Evolutionary conservation across 2,329 filamentous ascomycete species (phyloP).

Genomic region (Monosporascus sp.): DNA sequence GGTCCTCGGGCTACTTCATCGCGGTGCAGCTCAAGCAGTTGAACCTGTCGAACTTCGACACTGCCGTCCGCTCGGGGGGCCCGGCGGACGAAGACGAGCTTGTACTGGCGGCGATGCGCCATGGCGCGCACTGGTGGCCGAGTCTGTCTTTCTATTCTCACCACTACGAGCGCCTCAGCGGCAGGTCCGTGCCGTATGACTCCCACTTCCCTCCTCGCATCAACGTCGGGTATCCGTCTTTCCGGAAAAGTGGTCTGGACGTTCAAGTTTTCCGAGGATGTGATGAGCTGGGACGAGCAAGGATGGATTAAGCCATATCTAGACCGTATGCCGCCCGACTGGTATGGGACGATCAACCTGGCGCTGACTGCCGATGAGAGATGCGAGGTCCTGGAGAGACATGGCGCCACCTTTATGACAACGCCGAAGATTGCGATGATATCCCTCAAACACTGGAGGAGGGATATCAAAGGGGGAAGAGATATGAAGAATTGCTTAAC

Average conservation of each 20-base stretch:
- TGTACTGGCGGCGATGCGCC: neutral
- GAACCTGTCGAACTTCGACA: neutral
- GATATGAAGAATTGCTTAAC: too few relatives aligned
- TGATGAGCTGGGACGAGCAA: neutral
- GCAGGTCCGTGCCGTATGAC: neutral
- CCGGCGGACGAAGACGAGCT: neutral
- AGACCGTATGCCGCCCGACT: neutral
- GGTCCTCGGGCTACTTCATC: neutral
- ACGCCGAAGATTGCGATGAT: neutral
- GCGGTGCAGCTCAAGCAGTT: conserved; percentile 1
- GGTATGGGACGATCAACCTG: neutral
- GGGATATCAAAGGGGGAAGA: neutral
- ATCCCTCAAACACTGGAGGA: neutral
- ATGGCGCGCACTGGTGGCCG: neutral
- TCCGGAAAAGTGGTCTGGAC: neutral
- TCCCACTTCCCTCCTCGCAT: neutral
- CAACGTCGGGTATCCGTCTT: neutral
- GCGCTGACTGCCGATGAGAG: neutral
- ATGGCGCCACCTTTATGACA: neutral
- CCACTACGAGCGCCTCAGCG: neutral
- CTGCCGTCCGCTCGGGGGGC: neutral
- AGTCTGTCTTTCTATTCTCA: neutral
- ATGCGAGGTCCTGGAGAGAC: neutral
- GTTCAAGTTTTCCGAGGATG: neutral
- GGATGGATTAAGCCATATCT: neutral